These are phyloP conservation scores for Stagonosporopsis cucurbitacearum DNA, from an alignment of 2,329 filamentous ascomycete genomes.

Conservation along the genomic window DNA sequence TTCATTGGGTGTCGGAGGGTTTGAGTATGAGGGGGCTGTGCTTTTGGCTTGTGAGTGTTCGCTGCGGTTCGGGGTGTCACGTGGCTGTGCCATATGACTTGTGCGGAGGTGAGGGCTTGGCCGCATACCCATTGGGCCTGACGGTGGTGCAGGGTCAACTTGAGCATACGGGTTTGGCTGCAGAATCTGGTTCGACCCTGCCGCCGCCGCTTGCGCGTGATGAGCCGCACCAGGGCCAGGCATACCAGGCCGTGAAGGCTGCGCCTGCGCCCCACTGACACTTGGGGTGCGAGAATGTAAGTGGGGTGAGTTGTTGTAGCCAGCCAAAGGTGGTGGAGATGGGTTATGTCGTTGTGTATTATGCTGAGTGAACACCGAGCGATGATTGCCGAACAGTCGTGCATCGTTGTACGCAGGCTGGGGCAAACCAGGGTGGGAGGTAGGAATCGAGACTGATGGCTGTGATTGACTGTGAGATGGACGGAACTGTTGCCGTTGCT, in stretches of 20 bases:
- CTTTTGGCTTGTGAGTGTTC: slow-evolving; percentile 45
- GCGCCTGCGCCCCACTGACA: slow-evolving; percentile 36
- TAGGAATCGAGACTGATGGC: slow-evolving; percentile 30
- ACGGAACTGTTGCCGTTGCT: slow-evolving; percentile 36
- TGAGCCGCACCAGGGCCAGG: slow-evolving; percentile 29
- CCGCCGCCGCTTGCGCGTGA: slow-evolving; percentile 26
- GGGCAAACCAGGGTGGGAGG: slow-evolving; percentile 37
- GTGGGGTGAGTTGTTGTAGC: slow-evolving; percentile 43
- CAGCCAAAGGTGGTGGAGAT: slow-evolving; percentile 41
- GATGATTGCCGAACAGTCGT: slow-evolving; percentile 36
- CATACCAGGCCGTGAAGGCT: slow-evolving; percentile 35
- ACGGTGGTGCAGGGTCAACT: slow-evolving; percentile 43
- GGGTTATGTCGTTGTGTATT: slow-evolving; percentile 42
- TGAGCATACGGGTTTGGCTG: slow-evolving; percentile 49
- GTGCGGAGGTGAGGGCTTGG: slow-evolving; percentile 46
- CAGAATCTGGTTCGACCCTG: slow-evolving; percentile 37
- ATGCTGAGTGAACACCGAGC: slow-evolving; percentile 43
- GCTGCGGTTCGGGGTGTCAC: slow-evolving; percentile 39
- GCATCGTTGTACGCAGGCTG: slow-evolving; percentile 35
- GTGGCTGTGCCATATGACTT: slow-evolving; percentile 36
- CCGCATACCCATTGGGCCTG: slow-evolving; percentile 46
- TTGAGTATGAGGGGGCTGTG: slow-evolving; percentile 39
- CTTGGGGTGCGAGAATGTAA: slow-evolving; percentile 46
- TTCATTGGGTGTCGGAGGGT: slow-evolving; percentile 43
- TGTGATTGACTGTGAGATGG: slow-evolving; percentile 37